Evolutionary conservation across 2,329 filamentous ascomycete genomes (phyloP).

Genomic region (Scedosporium minutisporum): DNA sequence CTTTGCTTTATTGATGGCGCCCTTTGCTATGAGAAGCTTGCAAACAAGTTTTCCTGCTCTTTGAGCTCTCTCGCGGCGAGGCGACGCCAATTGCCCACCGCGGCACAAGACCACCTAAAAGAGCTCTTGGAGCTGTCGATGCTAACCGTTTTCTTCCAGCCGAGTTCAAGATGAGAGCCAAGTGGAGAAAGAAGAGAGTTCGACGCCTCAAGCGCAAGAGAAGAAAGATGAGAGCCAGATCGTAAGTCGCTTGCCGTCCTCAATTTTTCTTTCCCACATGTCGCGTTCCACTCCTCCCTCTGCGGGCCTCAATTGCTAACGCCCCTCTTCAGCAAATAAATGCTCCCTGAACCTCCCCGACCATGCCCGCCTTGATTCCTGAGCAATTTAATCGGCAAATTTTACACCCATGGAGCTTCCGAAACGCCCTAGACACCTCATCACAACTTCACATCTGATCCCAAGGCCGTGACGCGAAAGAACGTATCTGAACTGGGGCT

Average conservation of each 20-base stretch:
- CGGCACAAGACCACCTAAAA: background rate
- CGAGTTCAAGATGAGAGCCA: constrained; percentile 70
- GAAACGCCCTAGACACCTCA: background rate
- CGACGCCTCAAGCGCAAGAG: constrained; percentile 99
- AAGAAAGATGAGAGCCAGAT: constrained; percentile 98
- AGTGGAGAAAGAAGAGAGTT: constrained; percentile 99
- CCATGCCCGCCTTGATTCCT: constrained; percentile 2
- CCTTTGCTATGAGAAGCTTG: background rate
- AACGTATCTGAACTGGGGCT: background rate
- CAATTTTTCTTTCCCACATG: background rate
- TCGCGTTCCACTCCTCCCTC: background rate
- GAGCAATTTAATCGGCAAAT: background rate
- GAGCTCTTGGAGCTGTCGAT: constrained; percentile 19
- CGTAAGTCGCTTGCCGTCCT: constrained; percentile 53
- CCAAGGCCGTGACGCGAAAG: background rate
- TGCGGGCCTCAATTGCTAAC: background rate
- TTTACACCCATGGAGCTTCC: constrained; percentile 1
- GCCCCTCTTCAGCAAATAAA: constrained; percentile 3
- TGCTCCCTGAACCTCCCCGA: constrained; percentile 1
- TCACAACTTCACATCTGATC: background rate
- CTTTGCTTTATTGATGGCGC: background rate
- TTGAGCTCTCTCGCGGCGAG: background rate
- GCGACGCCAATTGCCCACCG: background rate
- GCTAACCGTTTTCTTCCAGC: constrained; percentile 17
- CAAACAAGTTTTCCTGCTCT: background rate